Evolutionary conservation across 2,329 filamentous ascomycete species (phyloP).

Genomic region (Talaromyces rugulosus): DNA sequence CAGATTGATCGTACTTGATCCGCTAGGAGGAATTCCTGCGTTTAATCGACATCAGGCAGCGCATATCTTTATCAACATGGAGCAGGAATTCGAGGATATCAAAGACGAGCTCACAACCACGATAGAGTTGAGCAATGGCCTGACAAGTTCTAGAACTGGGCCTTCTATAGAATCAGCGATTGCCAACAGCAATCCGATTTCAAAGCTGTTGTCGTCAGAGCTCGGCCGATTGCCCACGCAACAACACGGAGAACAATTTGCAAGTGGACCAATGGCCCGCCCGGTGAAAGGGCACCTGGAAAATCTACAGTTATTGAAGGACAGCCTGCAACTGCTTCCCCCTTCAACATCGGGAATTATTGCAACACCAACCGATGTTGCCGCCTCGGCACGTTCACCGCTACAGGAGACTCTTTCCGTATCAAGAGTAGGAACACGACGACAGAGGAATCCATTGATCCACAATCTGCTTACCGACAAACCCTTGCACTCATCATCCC

Average conservation of each 20-base stretch:
- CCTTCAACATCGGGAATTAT: slow-evolving; percentile 82
- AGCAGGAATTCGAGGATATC: slow-evolving; percentile 77
- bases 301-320: slow-evolving; percentile 70
- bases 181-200: slow-evolving; percentile 40
- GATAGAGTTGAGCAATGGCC: slow-evolving; percentile 15
- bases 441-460: slow-evolving; percentile 77
- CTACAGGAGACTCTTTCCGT: slow-evolving; percentile 25
- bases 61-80: slow-evolving; percentile 87
- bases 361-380: slow-evolving; percentile 79
- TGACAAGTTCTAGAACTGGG: not conserved
- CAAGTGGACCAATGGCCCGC: slow-evolving; percentile 13
- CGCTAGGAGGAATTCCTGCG: slow-evolving; percentile 77
- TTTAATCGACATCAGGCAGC: slow-evolving; percentile 55
- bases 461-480: slow-evolving; percentile 96
- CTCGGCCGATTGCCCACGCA: slow-evolving; percentile 20
- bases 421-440: slow-evolving; percentile 52
- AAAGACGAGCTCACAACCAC: slow-evolving; percentile 53
- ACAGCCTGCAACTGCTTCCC: slow-evolving; percentile 71
- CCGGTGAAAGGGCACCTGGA: slow-evolving; percentile 51
- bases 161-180: slow-evolving; percentile 18
- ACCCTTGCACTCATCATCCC: slow-evolving; percentile 83
- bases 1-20: slow-evolving; percentile 82
- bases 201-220: slow-evolving; percentile 36
- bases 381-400: slow-evolving; percentile 48
- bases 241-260: slow-evolving; percentile 10